Percentiles rank a stretch among this genome's conserved stretches.
phyloP scores from a whole-genome alignment of 2,329 filamentous ascomycete genomes.

The Neopestalotiopsis sp. region DNA sequence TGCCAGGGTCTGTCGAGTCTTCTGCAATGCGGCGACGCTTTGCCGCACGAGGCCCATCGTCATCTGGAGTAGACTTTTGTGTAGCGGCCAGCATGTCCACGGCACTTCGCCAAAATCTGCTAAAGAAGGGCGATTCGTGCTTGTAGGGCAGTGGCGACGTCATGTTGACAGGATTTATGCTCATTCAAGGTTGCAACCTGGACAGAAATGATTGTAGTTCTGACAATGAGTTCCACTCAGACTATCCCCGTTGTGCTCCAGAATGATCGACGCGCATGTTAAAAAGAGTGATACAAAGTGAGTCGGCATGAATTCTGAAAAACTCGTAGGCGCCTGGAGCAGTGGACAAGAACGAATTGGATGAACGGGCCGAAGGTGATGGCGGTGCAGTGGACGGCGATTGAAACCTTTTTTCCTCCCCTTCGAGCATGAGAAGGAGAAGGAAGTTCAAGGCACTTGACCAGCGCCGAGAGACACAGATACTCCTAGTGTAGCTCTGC shows the following conservation, averaged over 20 bases:
- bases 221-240: background rate
- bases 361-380: no score
- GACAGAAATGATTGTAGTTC: background rate
- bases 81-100: constrained; percentile 54
- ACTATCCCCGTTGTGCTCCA: background rate
- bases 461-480: background rate
- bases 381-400: no score
- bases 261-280: background rate
- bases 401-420: background rate
- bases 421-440: background rate
- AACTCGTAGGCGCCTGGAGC: no score
- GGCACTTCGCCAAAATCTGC: constrained; percentile 58
- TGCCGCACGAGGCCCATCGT: constrained; percentile 44
- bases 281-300: no score
- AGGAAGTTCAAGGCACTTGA: background rate
- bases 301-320: no score
- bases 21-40: constrained; percentile 58
- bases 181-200: background rate
- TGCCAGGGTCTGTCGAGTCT: constrained; percentile 40
- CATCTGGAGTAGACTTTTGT: constrained; percentile 43
- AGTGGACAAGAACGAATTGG: no score
- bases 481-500: background rate
- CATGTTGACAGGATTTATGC: constrained; percentile 50
- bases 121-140: constrained; percentile 59
- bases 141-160: constrained; percentile 51